Percentiles rank a stretch among this genome's conserved stretches.
These are phyloP conservation scores for Aspergillus latus DNA, from an alignment of 2,329 filamentous ascomycete genomes.

Conservation along the genomic window DNA sequence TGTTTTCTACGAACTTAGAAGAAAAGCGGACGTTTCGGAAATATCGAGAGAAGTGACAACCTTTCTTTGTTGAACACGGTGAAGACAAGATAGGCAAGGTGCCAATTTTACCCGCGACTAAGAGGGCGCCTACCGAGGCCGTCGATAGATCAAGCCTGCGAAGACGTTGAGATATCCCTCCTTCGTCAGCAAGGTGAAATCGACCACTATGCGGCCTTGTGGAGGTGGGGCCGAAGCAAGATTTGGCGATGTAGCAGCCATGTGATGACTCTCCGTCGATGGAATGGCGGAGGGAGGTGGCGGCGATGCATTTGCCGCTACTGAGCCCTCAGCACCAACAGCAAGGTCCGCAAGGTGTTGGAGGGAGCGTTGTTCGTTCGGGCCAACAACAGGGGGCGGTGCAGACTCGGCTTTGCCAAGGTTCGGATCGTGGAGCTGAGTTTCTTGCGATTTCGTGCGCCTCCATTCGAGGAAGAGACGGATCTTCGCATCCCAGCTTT, in stretches of 20 bases:
- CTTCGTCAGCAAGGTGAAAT: slow-evolving; percentile 43
- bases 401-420: slow-evolving; percentile 20
- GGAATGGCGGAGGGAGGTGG: slow-evolving; percentile 29
- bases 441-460: slow-evolving; percentile 36
- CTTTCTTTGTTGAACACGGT: not conserved
- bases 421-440: slow-evolving; percentile 30
- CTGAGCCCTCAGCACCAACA: slow-evolving; percentile 44
- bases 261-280: slow-evolving; percentile 24
- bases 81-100: no score
- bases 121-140: slow-evolving; percentile 23
- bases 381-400: slow-evolving; percentile 39
- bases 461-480: slow-evolving; percentile 42
- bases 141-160: slow-evolving; percentile 36
- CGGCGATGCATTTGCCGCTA: slow-evolving; percentile 29
- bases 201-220: slow-evolving; percentile 37
- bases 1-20: not conserved
- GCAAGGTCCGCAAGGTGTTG: slow-evolving; percentile 47
- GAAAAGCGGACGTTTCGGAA: not conserved
- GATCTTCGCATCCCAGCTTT: slow-evolving; percentile 43
- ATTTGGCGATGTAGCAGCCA: slow-evolving; percentile 27
- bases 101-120: no score
- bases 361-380: slow-evolving; percentile 46
- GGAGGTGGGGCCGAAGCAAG: slow-evolving; percentile 28
- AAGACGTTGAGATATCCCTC: slow-evolving; percentile 46
- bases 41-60: not conserved